Conservation (phyloP, 2,329 filamentous ascomycete species). For the Fusarium goolgardi region DNA sequence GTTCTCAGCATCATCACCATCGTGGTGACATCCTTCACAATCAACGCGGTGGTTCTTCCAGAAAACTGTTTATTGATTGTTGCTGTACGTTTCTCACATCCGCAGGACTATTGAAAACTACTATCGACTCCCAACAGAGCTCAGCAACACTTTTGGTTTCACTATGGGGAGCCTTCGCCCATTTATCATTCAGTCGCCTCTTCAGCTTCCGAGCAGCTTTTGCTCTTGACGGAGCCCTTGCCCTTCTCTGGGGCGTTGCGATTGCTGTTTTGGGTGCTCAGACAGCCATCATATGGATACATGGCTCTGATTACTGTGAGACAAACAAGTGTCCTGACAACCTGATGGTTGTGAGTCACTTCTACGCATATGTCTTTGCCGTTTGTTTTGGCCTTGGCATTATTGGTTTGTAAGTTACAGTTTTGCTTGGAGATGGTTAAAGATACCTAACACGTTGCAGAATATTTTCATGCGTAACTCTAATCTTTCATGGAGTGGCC, state of each 20-base stretch:
- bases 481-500: constrained; percentile 56
- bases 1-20: constrained; percentile 59
- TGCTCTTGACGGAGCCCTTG: constrained; percentile 61
- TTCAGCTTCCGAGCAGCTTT: constrained; percentile 68
- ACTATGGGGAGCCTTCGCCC: constrained; percentile 61
- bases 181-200: constrained; percentile 52
- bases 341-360: constrained; percentile 3
- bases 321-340: constrained; percentile 40
- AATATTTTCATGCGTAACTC: constrained; percentile 56
- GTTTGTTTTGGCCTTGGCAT: constrained; percentile 56
- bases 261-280: constrained; percentile 56
- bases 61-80: constrained; percentile 53
- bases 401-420: constrained; percentile 57
- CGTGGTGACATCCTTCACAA: constrained; percentile 60
- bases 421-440: rapidly evolving
- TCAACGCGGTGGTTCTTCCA: constrained; percentile 50
- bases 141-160: constrained; percentile 59
- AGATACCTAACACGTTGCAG: constrained; percentile 43
- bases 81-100: constrained; percentile 50
- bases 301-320: constrained; percentile 40
- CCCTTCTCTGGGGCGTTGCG: constrained; percentile 64
- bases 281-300: constrained; percentile 46
- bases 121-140: constrained; percentile 43
- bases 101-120: rapidly evolving
- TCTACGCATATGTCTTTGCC: constrained; percentile 49